A percentile compares a stretch with the other conserved stretches of the same genome.
Evolutionary conservation across 2,329 filamentous ascomycete species (phyloP).

Genomic region (Phyllosticta ampelicida): DNA sequence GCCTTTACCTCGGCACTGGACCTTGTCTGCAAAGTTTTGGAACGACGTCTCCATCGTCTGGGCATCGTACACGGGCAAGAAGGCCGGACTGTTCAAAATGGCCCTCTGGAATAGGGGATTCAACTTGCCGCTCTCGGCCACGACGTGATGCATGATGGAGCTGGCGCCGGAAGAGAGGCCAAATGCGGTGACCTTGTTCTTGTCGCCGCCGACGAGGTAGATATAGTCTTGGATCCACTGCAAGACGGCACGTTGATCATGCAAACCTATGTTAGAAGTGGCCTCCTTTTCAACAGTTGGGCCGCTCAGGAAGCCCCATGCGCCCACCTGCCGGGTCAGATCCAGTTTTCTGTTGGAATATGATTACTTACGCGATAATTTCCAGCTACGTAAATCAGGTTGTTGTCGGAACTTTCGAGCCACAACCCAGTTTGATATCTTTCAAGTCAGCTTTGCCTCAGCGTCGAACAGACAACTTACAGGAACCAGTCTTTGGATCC

Average conservation of each 20-base stretch:
- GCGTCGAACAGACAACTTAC: slow-evolving; percentile 27
- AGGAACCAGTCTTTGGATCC: slow-evolving; percentile 30
- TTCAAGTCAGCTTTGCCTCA: slow-evolving; percentile 24
- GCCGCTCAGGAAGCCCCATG: slow-evolving; percentile 39
- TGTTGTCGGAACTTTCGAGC: slow-evolving; percentile 23
- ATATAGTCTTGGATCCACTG: slow-evolving; percentile 45
- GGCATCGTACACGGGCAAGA: slow-evolving; percentile 15
- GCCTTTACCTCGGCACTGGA: neutral
- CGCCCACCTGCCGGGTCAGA: slow-evolving; percentile 38
- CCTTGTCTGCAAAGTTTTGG: neutral
- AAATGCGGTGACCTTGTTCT: slow-evolving; percentile 30
- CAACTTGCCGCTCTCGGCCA: slow-evolving; percentile 29
- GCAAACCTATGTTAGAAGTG: slow-evolving; percentile 37
- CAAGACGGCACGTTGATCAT: slow-evolving; percentile 41
- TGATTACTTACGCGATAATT: neutral
- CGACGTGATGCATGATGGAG: slow-evolving; percentile 41
- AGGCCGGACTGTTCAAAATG: slow-evolving; percentile 31
- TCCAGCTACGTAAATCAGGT: slow-evolving; percentile 33
- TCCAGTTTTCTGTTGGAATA: neutral
- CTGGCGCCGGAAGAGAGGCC: slow-evolving; percentile 22
- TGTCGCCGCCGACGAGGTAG: slow-evolving; percentile 42
- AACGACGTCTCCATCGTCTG: neutral
- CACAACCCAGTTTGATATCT: slow-evolving; percentile 24
- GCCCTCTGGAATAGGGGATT: slow-evolving; percentile 32
- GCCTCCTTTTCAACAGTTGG: slow-evolving; percentile 32